Percentiles rank a stretch among this genome's conserved stretches.
Evolutionary conservation across 306 rosid genomes (phyloP).

Genomic region (Acacia acuminata): DNA sequence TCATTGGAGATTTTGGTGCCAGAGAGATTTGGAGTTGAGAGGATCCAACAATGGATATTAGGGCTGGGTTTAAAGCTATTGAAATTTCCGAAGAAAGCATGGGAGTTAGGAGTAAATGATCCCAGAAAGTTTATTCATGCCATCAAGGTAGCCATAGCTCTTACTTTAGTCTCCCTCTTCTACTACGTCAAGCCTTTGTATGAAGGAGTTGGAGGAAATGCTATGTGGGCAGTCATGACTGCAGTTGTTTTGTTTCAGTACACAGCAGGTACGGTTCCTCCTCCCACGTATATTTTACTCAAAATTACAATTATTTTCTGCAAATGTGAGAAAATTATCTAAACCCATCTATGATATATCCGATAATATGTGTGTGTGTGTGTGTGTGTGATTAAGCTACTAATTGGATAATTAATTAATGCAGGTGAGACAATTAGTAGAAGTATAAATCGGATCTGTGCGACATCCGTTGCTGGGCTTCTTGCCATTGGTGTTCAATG

Average conservation of each 20-base stretch:
- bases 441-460: constrained; percentile 67
- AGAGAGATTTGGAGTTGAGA: constrained; percentile 1
- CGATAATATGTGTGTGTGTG: too few species aligned
- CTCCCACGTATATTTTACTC: neutral
- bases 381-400: neutral
- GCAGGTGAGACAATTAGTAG: constrained; percentile 79
- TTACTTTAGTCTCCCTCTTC: constrained; percentile 67
- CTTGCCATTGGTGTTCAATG: constrained; percentile 74
- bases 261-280: constrained; percentile 44
- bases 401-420: neutral
- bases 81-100: constrained; percentile 62
- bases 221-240: constrained; percentile 77
- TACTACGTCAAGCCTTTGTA: constrained; percentile 81
- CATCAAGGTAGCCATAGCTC: constrained; percentile 81
- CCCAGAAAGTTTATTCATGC: constrained; percentile 79
- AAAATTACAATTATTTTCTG: neutral
- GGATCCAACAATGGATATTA: constrained; percentile 26
- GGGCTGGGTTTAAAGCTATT: constrained; percentile 45
- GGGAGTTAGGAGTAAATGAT: constrained; percentile 74
- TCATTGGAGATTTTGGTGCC: constrained; percentile 32
- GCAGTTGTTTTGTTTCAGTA: constrained; percentile 65
- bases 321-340: neutral
- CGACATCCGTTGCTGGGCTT: constrained; percentile 72
- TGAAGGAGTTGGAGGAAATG: constrained; percentile 60
- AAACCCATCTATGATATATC: neutral